phyloP scores from a whole-genome alignment of 2,329 filamentous ascomycete genomes.

The Teratosphaeria zuluensis region DNA sequence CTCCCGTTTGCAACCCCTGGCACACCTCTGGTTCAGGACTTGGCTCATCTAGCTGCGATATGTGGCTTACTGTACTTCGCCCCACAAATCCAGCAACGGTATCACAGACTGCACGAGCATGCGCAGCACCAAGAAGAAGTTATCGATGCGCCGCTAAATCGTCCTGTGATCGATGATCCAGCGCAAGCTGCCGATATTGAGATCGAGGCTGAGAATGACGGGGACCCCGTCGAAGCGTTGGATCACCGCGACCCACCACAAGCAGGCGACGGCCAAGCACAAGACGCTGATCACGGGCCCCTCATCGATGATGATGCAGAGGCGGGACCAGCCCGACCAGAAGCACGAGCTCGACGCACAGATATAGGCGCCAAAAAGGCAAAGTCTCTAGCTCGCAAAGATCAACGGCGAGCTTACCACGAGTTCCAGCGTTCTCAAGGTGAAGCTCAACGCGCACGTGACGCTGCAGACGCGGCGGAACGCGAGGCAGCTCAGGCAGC shows the following conservation, averaged over 20 bases:
- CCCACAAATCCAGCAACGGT: constrained; percentile 33
- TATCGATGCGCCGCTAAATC: not conserved
- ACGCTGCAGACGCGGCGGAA: constrained; percentile 35
- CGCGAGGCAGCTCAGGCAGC: constrained; percentile 33
- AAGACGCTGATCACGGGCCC: constrained; percentile 3
- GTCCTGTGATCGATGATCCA: not conserved
- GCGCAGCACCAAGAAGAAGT: not conserved
- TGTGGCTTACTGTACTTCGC: constrained; percentile 38
- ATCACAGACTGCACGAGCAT: constrained; percentile 7
- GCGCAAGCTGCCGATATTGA: constrained; percentile 1
- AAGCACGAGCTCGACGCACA: constrained; percentile 6
- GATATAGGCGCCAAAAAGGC: constrained; percentile 41
- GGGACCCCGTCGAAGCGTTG: not conserved
- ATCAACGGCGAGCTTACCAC: constrained; percentile 37
- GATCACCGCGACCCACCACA: not conserved
- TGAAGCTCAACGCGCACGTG: constrained; percentile 34
- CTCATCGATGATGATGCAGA: constrained; percentile 6
- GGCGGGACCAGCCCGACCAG: constrained; percentile 26
- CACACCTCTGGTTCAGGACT: constrained; percentile 38
- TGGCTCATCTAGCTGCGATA: constrained; percentile 36
- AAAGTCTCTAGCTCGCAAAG: constrained; percentile 36
- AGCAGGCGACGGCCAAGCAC: not conserved
- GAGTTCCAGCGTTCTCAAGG: constrained; percentile 41
- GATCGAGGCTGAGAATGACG: not conserved
- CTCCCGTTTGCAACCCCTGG: constrained; percentile 39